These are phyloP conservation scores for Leccinum insolens DNA, from an alignment of 1,284 basidiomycete genomes.

Conservation along the genomic window DNA sequence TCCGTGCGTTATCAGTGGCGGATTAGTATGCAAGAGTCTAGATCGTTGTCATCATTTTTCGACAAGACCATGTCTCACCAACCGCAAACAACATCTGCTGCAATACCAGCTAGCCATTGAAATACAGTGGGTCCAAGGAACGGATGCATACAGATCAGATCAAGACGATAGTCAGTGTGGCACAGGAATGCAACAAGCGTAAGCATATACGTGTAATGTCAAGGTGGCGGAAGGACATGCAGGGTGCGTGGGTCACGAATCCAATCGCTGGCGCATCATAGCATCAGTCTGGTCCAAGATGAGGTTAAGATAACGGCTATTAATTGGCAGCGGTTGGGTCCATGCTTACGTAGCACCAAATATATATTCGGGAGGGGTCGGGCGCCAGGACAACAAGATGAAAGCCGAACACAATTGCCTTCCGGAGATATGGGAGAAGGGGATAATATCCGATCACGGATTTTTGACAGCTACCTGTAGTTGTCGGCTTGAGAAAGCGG, in stretches of 20 bases:
- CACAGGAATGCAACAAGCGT: slow-evolving; percentile 15
- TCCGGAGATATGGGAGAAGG: not conserved
- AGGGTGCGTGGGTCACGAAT: slow-evolving; percentile 11
- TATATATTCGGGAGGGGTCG: not conserved
- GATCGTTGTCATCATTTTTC: not conserved
- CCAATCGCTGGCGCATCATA: not conserved
- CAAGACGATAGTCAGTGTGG: not conserved
- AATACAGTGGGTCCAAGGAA: slow-evolving; percentile 24
- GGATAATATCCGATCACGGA: not conserved
- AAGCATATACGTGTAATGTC: not conserved
- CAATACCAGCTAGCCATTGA: slow-evolving; percentile 1
- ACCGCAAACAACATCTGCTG: slow-evolving; percentile 8
- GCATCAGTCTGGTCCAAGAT: slow-evolving; percentile 2
- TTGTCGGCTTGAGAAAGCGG: not conserved
- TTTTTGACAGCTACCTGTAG: slow-evolving; percentile 2
- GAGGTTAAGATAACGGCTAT: slow-evolving; percentile 20
- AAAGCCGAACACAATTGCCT: not conserved
- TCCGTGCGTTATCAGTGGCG: not conserved
- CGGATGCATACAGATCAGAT: slow-evolving; percentile 5
- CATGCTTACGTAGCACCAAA: slow-evolving; percentile 5
- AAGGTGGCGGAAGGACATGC: slow-evolving; percentile 19
- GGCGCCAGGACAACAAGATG: not conserved
- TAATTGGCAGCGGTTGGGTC: slow-evolving; percentile 4
- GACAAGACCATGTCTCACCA: slow-evolving; percentile 6
- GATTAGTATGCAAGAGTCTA: not conserved